These are phyloP conservation scores for Penicillium arizonense DNA, from an alignment of 495 filamentous ascomycete genomes.

Conservation along the genomic window DNA sequence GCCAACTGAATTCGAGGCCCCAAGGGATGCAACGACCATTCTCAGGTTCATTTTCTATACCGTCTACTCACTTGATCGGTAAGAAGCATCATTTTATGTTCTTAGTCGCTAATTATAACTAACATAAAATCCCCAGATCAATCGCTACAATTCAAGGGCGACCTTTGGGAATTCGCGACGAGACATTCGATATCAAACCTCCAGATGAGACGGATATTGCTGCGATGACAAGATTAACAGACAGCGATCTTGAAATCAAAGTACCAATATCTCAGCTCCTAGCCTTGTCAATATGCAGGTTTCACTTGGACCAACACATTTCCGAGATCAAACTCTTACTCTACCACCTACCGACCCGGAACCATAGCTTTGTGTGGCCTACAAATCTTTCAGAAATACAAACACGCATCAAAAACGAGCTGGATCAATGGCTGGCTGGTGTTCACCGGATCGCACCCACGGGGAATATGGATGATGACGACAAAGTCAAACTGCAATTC, in stretches of 20 bases:
- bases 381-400: slow-evolving; percentile 11
- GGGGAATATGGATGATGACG: slow-evolving; percentile 8
- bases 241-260: too few relatives aligned
- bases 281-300: slow-evolving; percentile 14
- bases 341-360: slow-evolving; percentile 18
- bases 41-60: slow-evolving; percentile 21
- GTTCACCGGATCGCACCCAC: neutral
- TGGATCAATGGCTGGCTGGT: slow-evolving; percentile 17
- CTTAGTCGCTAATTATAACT: too few relatives aligned
- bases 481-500: slow-evolving; percentile 1
- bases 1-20: slow-evolving; percentile 10
- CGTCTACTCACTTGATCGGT: slow-evolving; percentile 24
- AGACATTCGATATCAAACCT: slow-evolving; percentile 20
- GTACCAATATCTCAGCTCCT: slow-evolving; percentile 11
- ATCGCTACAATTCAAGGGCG: slow-evolving; percentile 27
- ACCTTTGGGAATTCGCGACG: slow-evolving; percentile 27
- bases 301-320: slow-evolving; percentile 18
- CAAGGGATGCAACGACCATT: too few relatives aligned
- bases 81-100: neutral
- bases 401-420: slow-evolving; percentile 13
- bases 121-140: slow-evolving; percentile 14
- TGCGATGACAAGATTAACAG: too few relatives aligned
- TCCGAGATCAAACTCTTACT: slow-evolving; percentile 27
- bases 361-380: slow-evolving; percentile 16
- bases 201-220: too few relatives aligned